Conservation (phyloP, 192 early-diverging fungal genomes). For the Podila horticola region DNA sequence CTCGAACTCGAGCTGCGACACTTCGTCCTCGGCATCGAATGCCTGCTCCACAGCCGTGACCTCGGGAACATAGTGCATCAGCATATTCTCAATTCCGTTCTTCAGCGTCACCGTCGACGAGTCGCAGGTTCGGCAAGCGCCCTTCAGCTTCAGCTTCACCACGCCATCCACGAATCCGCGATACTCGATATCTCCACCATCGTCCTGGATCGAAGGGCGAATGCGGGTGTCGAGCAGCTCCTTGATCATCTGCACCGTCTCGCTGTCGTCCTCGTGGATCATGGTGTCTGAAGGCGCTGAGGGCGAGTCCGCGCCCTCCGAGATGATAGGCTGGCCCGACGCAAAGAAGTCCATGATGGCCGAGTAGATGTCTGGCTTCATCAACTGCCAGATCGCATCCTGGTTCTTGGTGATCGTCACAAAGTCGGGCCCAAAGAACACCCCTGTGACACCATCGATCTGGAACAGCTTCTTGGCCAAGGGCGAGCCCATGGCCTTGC, state of each 20-base stretch:
- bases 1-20: conserved; percentile 87
- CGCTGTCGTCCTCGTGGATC: conserved; percentile 84
- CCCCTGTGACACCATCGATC: conserved; percentile 91
- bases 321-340: conserved; percentile 83
- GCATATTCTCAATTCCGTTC: conserved; percentile 99
- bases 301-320: conserved; percentile 58
- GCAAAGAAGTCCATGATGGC: conserved; percentile 96
- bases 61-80: conserved; percentile 98
- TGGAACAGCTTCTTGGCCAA: conserved; percentile 91
- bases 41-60: conserved; percentile 90
- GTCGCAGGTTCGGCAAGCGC: conserved; percentile 95
- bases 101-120: conserved; percentile 92
- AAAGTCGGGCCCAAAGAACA: conserved; percentile 95
- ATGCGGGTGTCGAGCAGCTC: conserved; percentile 96
- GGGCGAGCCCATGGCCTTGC: conserved; percentile 83
- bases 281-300: conserved; percentile 61
- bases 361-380: conserved; percentile 97
- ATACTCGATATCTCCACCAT: conserved; percentile 99
- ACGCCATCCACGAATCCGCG: conserved; percentile 88
- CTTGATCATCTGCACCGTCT: conserved; percentile 98
- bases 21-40: conserved; percentile 83
- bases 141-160: conserved; percentile 92
- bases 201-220: conserved; percentile 96
- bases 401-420: conserved; percentile 93
- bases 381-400: conserved; percentile 93